These are phyloP conservation scores for Hanseniaspora lachancei DNA, from an alignment of 805 yeast species.

Conservation along the genomic window DNA sequence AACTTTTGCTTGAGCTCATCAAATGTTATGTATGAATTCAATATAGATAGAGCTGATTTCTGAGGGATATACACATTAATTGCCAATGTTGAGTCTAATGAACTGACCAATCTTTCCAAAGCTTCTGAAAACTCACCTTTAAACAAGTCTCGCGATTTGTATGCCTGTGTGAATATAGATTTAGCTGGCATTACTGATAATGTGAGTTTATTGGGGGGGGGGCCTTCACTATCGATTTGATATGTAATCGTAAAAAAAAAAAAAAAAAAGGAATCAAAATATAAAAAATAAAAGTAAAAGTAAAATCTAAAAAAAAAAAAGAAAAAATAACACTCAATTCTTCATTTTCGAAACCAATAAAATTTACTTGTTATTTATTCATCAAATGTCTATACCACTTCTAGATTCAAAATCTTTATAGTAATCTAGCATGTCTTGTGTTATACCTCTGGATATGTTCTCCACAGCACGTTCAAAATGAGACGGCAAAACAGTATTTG, in stretches of 20 bases:
- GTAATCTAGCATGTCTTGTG: constrained; percentile 70
- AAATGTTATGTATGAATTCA: constrained; percentile 5
- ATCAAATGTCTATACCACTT: constrained; percentile 25
- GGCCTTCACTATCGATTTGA: no score
- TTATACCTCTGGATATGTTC: constrained; percentile 65
- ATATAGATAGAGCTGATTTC: background rate
- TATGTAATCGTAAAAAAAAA: no score
- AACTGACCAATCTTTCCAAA: background rate
- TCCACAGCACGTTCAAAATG: constrained; percentile 64
- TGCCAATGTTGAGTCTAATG: background rate
- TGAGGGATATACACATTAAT: constrained; percentile 6
- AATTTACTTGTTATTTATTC: background rate
- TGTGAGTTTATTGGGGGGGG: no score
- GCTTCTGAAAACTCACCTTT: background rate
- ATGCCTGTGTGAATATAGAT: background rate
- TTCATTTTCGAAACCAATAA: no score
- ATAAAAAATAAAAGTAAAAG: no score
- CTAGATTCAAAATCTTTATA: constrained; percentile 40
- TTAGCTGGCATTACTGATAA: background rate
- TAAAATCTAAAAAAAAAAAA: no score
- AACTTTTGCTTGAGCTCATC: background rate
- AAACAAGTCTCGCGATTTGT: background rate
- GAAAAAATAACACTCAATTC: no score
- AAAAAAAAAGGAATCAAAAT: no score
- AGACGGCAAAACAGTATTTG: constrained; percentile 38